phyloP scores from a whole-genome alignment of 208 protist species.

The Acanthamoeba royreba region DNA sequence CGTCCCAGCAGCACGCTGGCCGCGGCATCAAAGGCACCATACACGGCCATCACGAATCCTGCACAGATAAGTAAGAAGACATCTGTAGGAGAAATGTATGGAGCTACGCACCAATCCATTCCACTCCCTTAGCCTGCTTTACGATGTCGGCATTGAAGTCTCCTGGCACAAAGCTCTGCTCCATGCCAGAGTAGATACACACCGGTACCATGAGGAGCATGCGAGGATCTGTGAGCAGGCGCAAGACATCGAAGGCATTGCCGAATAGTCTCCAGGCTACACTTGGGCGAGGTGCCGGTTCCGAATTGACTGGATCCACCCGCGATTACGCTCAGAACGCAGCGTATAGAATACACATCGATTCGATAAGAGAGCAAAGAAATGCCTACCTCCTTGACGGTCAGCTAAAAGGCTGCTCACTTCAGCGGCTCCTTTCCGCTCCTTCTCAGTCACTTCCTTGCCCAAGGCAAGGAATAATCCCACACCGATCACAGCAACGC shows the following conservation, averaged over 20 bases:
- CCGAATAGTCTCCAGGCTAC: not conserved
- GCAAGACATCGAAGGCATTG: not conserved
- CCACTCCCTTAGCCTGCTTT: not conserved
- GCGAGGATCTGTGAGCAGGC: not conserved
- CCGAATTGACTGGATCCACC: not conserved
- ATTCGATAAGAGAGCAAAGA: too few species aligned
- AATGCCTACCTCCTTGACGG: not conserved
- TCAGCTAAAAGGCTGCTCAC: not conserved
- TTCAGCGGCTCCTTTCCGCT: not conserved
- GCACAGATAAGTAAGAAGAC: not conserved
- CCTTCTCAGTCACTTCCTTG: not conserved
- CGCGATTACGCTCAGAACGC: not conserved
- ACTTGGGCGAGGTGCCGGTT: not conserved
- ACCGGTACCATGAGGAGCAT: conserved; percentile 12
- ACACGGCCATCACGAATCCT: conserved; percentile 6
- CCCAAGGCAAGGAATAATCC: not conserved
- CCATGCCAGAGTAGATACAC: not conserved
- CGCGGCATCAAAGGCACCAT: not conserved
- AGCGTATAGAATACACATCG: too few species aligned
- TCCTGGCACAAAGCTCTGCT: not conserved
- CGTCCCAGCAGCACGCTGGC: conserved; percentile 2
- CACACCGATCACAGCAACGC: not conserved
- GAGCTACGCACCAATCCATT: not conserved
- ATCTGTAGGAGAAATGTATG: not conserved
- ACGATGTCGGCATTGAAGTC: conserved; percentile 27